phyloP scores from a whole-genome alignment of 805 yeast genomes.

The Candida nitratophila region DNA sequence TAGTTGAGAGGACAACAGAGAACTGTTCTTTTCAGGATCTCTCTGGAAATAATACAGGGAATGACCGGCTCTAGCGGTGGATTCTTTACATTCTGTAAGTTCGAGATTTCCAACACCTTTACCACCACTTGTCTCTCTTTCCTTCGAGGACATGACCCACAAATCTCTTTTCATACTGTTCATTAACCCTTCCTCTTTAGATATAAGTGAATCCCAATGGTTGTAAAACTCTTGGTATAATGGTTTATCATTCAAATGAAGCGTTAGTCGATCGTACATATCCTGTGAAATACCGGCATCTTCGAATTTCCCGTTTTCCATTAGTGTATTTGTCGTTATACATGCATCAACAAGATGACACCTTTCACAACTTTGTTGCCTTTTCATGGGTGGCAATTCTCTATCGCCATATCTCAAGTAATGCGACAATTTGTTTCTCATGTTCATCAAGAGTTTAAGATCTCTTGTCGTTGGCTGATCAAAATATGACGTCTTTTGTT shows the following conservation, averaged over 20 bases:
- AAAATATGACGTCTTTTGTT: conserved; percentile 36
- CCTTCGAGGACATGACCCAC: conserved; percentile 55
- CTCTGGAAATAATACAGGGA: conserved; percentile 47
- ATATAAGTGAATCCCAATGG: conserved; percentile 68
- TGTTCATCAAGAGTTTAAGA: conserved; percentile 58
- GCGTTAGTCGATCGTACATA: conserved; percentile 41
- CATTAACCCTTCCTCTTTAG: conserved; percentile 63
- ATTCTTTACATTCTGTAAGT: conserved; percentile 27
- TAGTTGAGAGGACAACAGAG: conserved; percentile 39
- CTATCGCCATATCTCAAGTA: conserved; percentile 44
- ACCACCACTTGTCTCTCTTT: conserved; percentile 57
- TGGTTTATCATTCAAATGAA: conserved; percentile 34
- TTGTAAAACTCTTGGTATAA: conserved; percentile 49
- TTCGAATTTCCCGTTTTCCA: conserved; percentile 51
- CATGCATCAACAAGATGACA: conserved; percentile 55
- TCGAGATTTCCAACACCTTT: conserved; percentile 47
- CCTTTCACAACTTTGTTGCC: conserved; percentile 49
- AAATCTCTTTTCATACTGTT: conserved; percentile 49
- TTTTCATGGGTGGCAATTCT: conserved; percentile 46
- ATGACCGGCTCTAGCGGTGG: conserved; percentile 8
- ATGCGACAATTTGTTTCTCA: conserved; percentile 63
- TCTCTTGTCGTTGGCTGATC: conserved; percentile 46
- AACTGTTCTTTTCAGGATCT: conserved; percentile 8
- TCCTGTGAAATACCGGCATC: conserved; percentile 45
- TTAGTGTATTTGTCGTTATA: conserved; percentile 54